These are phyloP conservation scores for Pichia manshurica DNA, from an alignment of 805 yeast genomes.

Conservation along the genomic window DNA sequence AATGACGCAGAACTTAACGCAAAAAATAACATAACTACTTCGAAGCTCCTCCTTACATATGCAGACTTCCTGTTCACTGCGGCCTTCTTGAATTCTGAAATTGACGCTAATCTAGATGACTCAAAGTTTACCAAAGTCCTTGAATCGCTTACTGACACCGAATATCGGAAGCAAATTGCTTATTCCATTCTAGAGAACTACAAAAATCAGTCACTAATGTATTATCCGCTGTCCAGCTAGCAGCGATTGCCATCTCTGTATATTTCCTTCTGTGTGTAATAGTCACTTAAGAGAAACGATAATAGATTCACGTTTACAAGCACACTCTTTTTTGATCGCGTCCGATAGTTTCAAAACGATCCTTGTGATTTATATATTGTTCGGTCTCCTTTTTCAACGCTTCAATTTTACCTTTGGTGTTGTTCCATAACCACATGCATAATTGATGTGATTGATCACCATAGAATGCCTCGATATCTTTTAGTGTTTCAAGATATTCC, in stretches of 20 bases:
- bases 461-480: conserved; percentile 7
- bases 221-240: conserved; percentile 15
- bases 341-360: not conserved
- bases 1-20: not conserved
- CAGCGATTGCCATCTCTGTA: too few relatives aligned
- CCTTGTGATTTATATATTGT: not conserved
- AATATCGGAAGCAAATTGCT: conserved; percentile 3
- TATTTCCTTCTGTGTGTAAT: too few relatives aligned
- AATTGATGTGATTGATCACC: conserved; percentile 7
- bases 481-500: not conserved
- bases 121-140: not conserved
- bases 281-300: too few relatives aligned
- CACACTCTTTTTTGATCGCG: not conserved
- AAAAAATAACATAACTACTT: not conserved
- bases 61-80: conserved; percentile 12
- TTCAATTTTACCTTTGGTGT: not conserved
- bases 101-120: too few relatives aligned
- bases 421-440: not conserved
- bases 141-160: not conserved
- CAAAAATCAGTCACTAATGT: conserved; percentile 15
- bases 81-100: conserved; percentile 1
- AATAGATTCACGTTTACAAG: too few relatives aligned
- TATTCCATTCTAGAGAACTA: conserved; percentile 10
- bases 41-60: conserved; percentile 11
- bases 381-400: not conserved